phyloP scores from a whole-genome alignment of 176 grass and related monocot genomes.

The Leersia perrieri region DNA sequence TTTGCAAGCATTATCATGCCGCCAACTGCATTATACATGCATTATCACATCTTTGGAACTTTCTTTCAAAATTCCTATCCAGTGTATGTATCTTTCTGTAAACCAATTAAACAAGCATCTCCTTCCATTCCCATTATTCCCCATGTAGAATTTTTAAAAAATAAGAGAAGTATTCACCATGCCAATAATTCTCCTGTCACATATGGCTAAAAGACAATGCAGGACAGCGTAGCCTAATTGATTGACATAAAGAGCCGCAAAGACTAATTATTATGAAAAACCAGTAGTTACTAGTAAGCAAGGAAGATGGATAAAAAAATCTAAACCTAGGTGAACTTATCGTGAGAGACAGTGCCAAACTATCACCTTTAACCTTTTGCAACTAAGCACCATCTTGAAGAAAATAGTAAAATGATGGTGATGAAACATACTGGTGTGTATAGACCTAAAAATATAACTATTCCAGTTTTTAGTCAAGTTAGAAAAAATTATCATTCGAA shows the following conservation, averaged over 20 bases:
- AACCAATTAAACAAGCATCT: slow-evolving; percentile 9
- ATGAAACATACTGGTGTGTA: slow-evolving; percentile 1
- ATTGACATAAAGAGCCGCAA: neutral
- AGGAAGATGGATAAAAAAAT: neutral
- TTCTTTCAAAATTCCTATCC: slow-evolving; percentile 5
- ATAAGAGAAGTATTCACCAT: neutral
- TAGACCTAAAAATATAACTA: slow-evolving; percentile 7
- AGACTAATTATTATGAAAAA: neutral
- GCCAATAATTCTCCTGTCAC: neutral
- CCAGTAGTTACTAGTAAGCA: neutral
- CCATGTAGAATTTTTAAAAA: neutral
- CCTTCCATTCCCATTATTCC: neutral
- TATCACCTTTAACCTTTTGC: too few relatives aligned
- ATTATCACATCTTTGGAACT: neutral
- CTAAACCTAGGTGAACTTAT: slow-evolving; percentile 6
- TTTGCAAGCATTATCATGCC: slow-evolving; percentile 5
- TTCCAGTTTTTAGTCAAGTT: neutral
- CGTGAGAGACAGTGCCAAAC: slow-evolving; percentile 11
- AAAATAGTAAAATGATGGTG: slow-evolving; percentile 17
- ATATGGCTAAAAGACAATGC: neutral
- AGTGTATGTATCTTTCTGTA: slow-evolving; percentile 2
- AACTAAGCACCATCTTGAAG: neutral
- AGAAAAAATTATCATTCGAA: neutral
- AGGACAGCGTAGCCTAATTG: neutral
- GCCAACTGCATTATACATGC: neutral